Conservation (phyloP, 2,329 filamentous ascomycete genomes). For the Colletotrichum incanum region DNA sequence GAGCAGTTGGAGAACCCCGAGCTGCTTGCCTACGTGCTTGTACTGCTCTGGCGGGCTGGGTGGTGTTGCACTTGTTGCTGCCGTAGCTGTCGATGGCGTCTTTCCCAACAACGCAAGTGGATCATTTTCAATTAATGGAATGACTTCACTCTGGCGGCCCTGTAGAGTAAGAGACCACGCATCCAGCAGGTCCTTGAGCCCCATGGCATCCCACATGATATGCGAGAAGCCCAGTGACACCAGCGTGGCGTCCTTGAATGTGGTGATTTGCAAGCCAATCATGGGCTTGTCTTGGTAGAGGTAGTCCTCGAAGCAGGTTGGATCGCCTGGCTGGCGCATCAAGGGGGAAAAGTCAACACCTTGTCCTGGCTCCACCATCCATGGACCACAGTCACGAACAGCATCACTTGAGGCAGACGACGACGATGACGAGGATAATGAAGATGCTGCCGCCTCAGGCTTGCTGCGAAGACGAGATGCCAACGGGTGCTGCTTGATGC, state of each 20-base stretch:
- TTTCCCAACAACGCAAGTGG: background rate
- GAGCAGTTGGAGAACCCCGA: constrained; percentile 1
- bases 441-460: background rate
- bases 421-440: background rate
- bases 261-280: constrained; percentile 60
- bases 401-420: background rate
- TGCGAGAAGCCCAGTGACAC: constrained; percentile 61
- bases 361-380: background rate
- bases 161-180: constrained; percentile 6
- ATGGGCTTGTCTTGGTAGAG: constrained; percentile 56
- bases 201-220: constrained; percentile 59
- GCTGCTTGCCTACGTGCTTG: background rate
- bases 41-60: background rate
- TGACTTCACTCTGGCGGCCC: background rate
- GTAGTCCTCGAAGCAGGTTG: constrained; percentile 51
- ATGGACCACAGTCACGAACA: background rate
- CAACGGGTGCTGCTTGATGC: constrained; percentile 9
- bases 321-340: constrained; percentile 6
- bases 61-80: background rate
- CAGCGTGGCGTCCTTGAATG: constrained; percentile 61
- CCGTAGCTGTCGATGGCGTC: background rate
- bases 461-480: constrained; percentile 6
- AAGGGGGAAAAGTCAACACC: constrained; percentile 4
- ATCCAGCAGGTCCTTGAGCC: constrained; percentile 42
- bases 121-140: background rate